These are phyloP conservation scores for Silybum marianum DNA, from an alignment of 129 eudicot genomes.

Conservation along the genomic window DNA sequence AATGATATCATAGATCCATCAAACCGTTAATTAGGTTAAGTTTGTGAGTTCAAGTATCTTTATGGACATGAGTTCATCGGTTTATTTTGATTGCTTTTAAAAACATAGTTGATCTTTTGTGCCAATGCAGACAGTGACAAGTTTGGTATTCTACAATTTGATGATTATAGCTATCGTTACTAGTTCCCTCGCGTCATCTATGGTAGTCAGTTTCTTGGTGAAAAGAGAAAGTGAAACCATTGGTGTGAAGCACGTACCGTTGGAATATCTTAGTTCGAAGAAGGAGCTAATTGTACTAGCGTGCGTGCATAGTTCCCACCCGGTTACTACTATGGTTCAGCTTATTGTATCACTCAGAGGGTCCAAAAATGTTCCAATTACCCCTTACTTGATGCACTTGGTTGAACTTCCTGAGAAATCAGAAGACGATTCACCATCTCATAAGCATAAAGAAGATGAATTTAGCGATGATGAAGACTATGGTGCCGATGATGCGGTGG, in stretches of 20 bases:
- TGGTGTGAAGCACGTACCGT: constrained; percentile 54
- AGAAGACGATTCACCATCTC: constrained; percentile 29
- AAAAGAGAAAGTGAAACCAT: constrained; percentile 64
- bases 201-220: constrained; percentile 57
- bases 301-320: constrained; percentile 72
- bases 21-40: not conserved
- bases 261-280: constrained; percentile 64
- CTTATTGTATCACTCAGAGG: constrained; percentile 66
- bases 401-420: constrained; percentile 74
- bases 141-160: constrained; percentile 51
- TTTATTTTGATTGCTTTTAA: not conserved
- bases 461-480: constrained; percentile 74
- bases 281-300: constrained; percentile 63
- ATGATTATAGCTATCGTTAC: constrained; percentile 58
- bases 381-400: constrained; percentile 77
- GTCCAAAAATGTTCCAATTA: constrained; percentile 46
- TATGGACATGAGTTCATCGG: not conserved
- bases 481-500: constrained; percentile 72
- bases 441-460: constrained; percentile 51
- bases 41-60: not conserved
- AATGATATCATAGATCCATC: not conserved
- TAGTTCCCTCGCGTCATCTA: constrained; percentile 67
- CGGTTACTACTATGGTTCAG: constrained; percentile 67
- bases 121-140: constrained; percentile 41
- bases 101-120: constrained; percentile 7